Evolutionary conservation across 371 early-diverging fungal species (phyloP), one percentile per base, ranked within the genome.

Genomic region (Mortierella sp.): DNA sequence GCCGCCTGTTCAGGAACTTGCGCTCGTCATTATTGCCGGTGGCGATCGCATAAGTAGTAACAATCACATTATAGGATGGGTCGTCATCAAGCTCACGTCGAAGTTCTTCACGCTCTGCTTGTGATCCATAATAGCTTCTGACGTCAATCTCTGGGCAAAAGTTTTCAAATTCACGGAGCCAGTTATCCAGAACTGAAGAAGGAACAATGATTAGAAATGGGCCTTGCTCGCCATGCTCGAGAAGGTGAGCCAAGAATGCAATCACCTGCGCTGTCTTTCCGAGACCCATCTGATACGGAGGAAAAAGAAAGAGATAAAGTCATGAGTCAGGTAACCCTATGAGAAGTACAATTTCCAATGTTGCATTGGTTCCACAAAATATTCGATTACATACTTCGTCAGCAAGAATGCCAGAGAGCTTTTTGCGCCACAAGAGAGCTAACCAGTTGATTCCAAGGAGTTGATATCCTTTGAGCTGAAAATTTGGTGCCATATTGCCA

Each of bases 201-300:
- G 97, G 97, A 2, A 96, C 96, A 26, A 97, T 86, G n/a, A 97
- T 86, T 22, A 97, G 63, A 81, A 93, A 94, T 8, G 95, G 95
- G 0, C 95, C 95, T 8, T 71, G 56, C 23, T 87, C 84, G 0
- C 88, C 90, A 17, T 84, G 68, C 55, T 91, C 90, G 3, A 86
- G 72, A 15, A 95, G 85, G 17, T 88, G 85, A 15, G 91, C 92
- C 40, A 99, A 65, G 64, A 97, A 95, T 34, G 93, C 85, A 70
- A 99, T 98, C 7, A 96, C 95, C 76, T 98, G 98, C 9, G 97
- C 93, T 4, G 99, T 98, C 83, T 99, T 99, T n/a, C 99, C 99
- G 12, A 99, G 90, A 8, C 98, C 99, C 97, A 96, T 97, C 87
- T 88, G 67, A 10, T 7, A n/a, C n/a, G n/a, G n/a, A 17, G 47